Percentiles rank a stretch among this genome's conserved stretches.
Evolutionary conservation across 1,139 yeast genomes (phyloP).

Genomic region (Suhomyces yuchorum): DNA sequence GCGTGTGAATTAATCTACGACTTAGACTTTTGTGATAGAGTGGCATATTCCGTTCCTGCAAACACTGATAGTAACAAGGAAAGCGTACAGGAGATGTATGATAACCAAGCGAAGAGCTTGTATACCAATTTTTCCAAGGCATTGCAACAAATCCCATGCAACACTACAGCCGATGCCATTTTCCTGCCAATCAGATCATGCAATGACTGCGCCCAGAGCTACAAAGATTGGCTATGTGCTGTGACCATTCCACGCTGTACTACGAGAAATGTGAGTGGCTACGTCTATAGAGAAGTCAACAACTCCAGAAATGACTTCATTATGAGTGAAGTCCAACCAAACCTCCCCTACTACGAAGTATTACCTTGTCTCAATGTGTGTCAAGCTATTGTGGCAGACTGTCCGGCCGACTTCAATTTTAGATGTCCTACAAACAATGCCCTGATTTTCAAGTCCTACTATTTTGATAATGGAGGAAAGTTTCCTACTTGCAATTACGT

Average conservation of each 20-base stretch:
- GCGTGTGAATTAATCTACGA: conserved; percentile 77
- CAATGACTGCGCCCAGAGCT: conserved; percentile 67
- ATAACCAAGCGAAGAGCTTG: conserved; percentile 55
- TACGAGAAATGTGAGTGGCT: conserved; percentile 40
- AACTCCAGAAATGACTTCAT: conserved; percentile 65
- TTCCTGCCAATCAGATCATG: conserved; percentile 79
- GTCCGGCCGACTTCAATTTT: conserved; percentile 79
- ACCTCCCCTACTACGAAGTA: conserved; percentile 67
- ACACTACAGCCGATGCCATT: conserved; percentile 64
- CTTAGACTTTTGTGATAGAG: conserved; percentile 73
- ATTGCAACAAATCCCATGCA: conserved; percentile 75
- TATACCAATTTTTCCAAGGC: conserved; percentile 75
- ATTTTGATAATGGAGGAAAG: conserved; percentile 35
- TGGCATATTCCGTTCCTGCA: conserved; percentile 88
- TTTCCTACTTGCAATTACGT: conserved; percentile 50
- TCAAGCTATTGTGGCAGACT: conserved; percentile 73
- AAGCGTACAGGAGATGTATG: conserved; percentile 51
- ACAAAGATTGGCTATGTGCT: conserved; percentile 88
- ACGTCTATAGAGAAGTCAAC: conserved; percentile 41
- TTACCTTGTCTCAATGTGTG: conserved; percentile 87
- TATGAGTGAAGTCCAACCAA: conserved; percentile 59
- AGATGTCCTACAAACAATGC: conserved; percentile 59
- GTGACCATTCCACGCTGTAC: conserved; percentile 89
- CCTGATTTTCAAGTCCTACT: conserved; percentile 49
- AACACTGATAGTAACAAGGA: conserved; percentile 29